Conservation (phyloP, 2,329 filamentous ascomycete genomes). For the Leptosphaerulina australis region DNA sequence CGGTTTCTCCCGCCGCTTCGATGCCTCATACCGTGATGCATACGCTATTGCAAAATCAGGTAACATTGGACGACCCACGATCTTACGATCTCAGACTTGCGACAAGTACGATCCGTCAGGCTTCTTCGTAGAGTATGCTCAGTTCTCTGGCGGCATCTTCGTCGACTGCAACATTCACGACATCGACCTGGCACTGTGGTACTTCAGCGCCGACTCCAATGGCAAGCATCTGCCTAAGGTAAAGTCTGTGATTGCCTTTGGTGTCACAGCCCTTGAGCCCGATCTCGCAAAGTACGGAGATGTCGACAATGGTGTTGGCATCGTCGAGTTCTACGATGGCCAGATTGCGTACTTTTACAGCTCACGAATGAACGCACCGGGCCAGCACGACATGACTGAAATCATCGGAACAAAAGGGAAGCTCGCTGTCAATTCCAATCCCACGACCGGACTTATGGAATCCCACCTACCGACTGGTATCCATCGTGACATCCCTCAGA, state of each 20-base stretch:
- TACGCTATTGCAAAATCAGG: slow-evolving; percentile 59
- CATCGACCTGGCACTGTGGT: slow-evolving; percentile 70
- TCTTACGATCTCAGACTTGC: slow-evolving; percentile 70
- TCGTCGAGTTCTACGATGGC: slow-evolving; percentile 69
- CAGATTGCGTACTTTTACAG: slow-evolving; percentile 69
- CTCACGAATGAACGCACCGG: slow-evolving; percentile 70
- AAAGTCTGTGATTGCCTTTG: slow-evolving; percentile 62
- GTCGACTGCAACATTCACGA: slow-evolving; percentile 75
- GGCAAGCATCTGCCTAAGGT: slow-evolving; percentile 49
- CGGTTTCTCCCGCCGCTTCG: slow-evolving; percentile 70
- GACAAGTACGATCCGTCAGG: slow-evolving; percentile 68
- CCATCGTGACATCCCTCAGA: slow-evolving; percentile 63
- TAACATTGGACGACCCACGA: slow-evolving; percentile 63
- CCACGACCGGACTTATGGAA: slow-evolving; percentile 61
- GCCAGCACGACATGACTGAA: slow-evolving; percentile 71
- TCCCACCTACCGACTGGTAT: slow-evolving; percentile 61
- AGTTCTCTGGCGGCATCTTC: slow-evolving; percentile 71
- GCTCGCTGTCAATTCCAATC: slow-evolving; percentile 65
- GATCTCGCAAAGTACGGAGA: slow-evolving; percentile 64
- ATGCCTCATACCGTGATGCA: slow-evolving; percentile 68
- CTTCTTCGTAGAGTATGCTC: slow-evolving; percentile 71
- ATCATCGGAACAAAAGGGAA: slow-evolving; percentile 71
- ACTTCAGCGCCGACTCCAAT: slow-evolving; percentile 52
- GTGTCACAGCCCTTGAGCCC: slow-evolving; percentile 65
- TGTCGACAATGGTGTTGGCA: slow-evolving; percentile 66